Evolutionary conservation across 1,284 basidiomycete species (phyloP), one percentile per base, ranked within the genome.

Genomic region (Heterobasidion annosum): DNA sequence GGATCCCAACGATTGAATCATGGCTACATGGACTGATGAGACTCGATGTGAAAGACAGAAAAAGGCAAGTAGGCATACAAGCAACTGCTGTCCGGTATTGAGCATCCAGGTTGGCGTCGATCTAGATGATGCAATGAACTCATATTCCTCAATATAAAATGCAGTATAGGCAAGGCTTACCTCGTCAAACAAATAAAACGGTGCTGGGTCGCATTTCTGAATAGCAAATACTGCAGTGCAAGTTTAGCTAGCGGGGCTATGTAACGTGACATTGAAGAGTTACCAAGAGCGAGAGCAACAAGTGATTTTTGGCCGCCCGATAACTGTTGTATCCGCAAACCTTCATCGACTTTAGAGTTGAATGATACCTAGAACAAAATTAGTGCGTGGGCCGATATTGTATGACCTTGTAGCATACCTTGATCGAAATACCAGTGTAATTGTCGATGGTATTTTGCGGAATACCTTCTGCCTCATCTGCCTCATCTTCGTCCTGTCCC

Each of bases 141-240:
- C 34, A 35, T 12, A 19, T 18, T 54, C 25, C 45, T 49, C 46
- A 51, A 32, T 46, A 15, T 15, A 15, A 52, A 10, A 32, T 48
- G 42, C 34, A 13, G 54, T 42, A 48, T 13, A 10, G 8, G 47
- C 37, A 34, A 42, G 42, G 52, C 68, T 40, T 61, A 86, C 87
- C 78, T 99, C 97, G 68, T 99, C 97, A 66, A 99, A 99, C n/a
- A 99, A 78, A 70, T 99, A 99, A 75, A 99, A 99, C 0, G 97
- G 97, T 0, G 97, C 97, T 1, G 97, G 97, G 66, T 99, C 97
- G 68, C 95, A 98, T 70, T 97, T 98, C 69, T 99, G 97, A 63
- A 99, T 99, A 8, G 96, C 94, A 66, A 99, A 99, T 16, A 99
- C 95, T 88, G 53, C 42, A 34, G 37, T 40, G n/a, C 10, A 40